Evolutionary conservation across 345 rosid genomes (phyloP).

Genomic region (Gossypium sturtianum): DNA sequence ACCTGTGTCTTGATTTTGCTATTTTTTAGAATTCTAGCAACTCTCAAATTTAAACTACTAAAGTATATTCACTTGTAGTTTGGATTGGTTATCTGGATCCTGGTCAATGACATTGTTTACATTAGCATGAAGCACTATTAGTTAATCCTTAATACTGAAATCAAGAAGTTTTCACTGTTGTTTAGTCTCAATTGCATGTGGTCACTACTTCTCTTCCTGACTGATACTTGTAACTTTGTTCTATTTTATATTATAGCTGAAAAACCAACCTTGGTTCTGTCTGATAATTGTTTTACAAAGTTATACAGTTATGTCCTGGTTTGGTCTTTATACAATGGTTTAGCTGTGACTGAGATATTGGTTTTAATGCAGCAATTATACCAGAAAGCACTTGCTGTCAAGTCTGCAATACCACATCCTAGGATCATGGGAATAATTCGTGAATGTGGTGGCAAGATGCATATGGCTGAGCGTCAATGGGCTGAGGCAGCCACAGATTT

Average conservation of each 20-base stretch:
- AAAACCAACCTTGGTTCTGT: background rate
- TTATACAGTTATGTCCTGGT: background rate
- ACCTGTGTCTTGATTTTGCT: background rate
- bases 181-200: background rate
- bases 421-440: slow-evolving; percentile 99
- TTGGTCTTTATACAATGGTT: slow-evolving; percentile 11
- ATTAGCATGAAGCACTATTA: background rate
- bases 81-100: background rate
- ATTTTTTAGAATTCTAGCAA: background rate
- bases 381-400: slow-evolving; percentile 95
- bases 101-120: background rate
- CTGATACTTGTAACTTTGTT: background rate
- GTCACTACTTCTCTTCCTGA: background rate
- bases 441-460: slow-evolving; percentile 99
- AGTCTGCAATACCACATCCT: slow-evolving; percentile 99
- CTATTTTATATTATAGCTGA: background rate
- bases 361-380: slow-evolving; percentile 76
- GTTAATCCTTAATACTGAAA: background rate
- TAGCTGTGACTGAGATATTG: slow-evolving; percentile 13
- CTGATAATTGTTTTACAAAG: background rate
- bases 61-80: background rate
- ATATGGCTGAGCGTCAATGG: slow-evolving; percentile 99
- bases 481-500: slow-evolving; percentile 98
- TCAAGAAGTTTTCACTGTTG: background rate
- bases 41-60: background rate